These are phyloP conservation scores for Fusarium buharicum DNA, from an alignment of 2,329 filamentous ascomycete species.

Conservation along the genomic window DNA sequence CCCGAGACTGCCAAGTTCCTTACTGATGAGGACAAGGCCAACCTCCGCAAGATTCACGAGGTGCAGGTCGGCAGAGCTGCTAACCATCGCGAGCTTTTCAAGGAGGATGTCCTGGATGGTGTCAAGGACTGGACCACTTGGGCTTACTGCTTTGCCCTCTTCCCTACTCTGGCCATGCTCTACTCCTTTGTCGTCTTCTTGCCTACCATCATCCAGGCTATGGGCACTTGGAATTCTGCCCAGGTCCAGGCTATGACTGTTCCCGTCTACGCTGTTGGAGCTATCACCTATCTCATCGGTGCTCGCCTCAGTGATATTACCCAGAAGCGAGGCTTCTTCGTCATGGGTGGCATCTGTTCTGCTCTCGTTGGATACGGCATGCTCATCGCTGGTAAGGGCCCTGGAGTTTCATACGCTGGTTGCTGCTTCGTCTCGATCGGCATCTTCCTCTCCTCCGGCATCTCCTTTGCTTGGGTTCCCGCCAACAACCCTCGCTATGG, in stretches of 20 bases:
- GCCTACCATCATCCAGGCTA: constrained; percentile 72
- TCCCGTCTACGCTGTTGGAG: constrained; percentile 72
- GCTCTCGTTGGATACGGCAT: constrained; percentile 70
- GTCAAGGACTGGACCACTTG: constrained; percentile 70
- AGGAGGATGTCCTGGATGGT: constrained; percentile 34
- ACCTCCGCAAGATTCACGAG: constrained; percentile 61
- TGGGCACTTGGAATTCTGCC: constrained; percentile 65
- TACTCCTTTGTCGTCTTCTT: constrained; percentile 75
- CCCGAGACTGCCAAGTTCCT: constrained; percentile 61
- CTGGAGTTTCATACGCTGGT: constrained; percentile 68
- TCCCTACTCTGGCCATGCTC: constrained; percentile 71
- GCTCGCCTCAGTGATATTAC: constrained; percentile 68
- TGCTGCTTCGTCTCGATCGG: constrained; percentile 69
- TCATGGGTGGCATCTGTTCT: constrained; percentile 59
- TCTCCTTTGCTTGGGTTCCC: constrained; percentile 55
- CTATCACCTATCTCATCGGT: constrained; percentile 67
- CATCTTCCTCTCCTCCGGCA: constrained; percentile 58
- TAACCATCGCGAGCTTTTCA: constrained; percentile 42
- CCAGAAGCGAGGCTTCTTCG: constrained; percentile 66
- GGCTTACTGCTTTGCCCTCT: constrained; percentile 67
- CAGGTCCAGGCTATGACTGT: constrained; percentile 74
- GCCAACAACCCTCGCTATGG: constrained; percentile 71
- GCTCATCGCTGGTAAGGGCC: constrained; percentile 64
- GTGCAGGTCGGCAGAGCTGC: constrained; percentile 55
- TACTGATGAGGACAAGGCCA: constrained; percentile 51